Percentiles rank a stretch among this genome's conserved stretches.
Conservation (phyloP, 2,329 filamentous ascomycete species). For the Shiraia sp. region DNA sequence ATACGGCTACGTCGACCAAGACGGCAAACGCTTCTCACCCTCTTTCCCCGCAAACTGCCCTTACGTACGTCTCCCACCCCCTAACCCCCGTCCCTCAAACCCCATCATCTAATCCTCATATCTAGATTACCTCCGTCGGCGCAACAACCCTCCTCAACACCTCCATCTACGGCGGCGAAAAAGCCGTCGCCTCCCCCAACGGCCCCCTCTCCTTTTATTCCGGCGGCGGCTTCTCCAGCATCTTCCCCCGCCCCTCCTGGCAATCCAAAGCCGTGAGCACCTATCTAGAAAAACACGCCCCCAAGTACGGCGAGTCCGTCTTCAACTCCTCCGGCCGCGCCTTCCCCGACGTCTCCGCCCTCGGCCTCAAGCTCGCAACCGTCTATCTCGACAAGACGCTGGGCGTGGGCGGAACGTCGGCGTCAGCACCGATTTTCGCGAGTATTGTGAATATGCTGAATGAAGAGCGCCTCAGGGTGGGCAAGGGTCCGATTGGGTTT, state of each 20-base stretch:
- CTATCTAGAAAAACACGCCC: conserved; percentile 10
- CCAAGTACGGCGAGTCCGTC: conserved; percentile 10
- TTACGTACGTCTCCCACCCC: conserved; percentile 50
- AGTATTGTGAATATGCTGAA: conserved; percentile 63
- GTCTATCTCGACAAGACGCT: conserved; percentile 39
- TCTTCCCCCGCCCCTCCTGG: conserved; percentile 52
- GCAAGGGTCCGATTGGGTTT: conserved; percentile 57
- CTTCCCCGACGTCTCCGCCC: conserved; percentile 64
- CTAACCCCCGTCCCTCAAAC: background rate
- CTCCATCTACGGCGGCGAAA: conserved; percentile 51
- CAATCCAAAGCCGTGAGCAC: conserved; percentile 38
- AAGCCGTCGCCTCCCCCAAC: conserved; percentile 30
- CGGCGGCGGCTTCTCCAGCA: conserved; percentile 52
- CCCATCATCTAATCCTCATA: background rate
- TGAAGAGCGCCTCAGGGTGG: conserved; percentile 56
- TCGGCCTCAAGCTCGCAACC: conserved; percentile 52
- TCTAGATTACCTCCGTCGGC: conserved; percentile 59
- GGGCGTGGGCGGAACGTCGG: conserved; percentile 53
- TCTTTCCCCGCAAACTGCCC: conserved; percentile 68
- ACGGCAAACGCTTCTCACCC: conserved; percentile 51
- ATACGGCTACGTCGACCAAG: conserved; percentile 10
- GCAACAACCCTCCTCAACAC: conserved; percentile 48
- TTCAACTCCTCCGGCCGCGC: conserved; percentile 52
- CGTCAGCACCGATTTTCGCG: conserved; percentile 61
- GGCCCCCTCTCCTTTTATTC: conserved; percentile 11